Base-by-base conservation (phyloP, 345 rosid species). In the Chamaenerion angustifolium region DNA sequence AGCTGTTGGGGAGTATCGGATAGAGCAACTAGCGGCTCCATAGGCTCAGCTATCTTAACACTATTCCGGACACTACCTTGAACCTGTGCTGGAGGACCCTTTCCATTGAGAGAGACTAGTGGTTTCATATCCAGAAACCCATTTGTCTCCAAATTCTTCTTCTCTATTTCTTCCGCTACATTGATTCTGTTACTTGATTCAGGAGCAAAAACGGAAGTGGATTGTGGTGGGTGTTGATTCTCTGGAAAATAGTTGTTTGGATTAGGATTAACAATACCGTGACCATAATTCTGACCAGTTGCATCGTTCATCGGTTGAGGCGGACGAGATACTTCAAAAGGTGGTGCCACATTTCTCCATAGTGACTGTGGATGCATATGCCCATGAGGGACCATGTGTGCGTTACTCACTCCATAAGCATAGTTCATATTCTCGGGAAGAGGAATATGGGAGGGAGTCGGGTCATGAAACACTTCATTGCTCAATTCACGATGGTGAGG, bases 301-400 rank as follows among this genome's bases (percentile, higher is more conserved):
- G 79, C 52, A 55, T 77, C 82, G 60, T 80, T 87, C 46, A 67
- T 49, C 45, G 66, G 88, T 52, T 60, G 65, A 19, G 77, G 65
- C 47, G 72, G 55, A 48, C 62, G 46, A 13, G 82, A 70, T 37
- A 64, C 57, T 48, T 80, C 93, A 61, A 55, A 56, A 57, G 81
- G 45, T 49, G 82, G 68, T 56, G 75, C 76, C 65, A 46, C 64
- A 58, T 90, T 79, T 74, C 82, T 76, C 98, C 93, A 70, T 31
- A 71, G 46, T 48, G 62, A 57, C 54, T 76, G 89, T 8, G 66
- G 62, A 53, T 68, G 76, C 51, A 60, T 56, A 52, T 76, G 16
- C 40, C 80, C 82, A 51, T 65, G 89, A 46, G 85, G 57, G 16
- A 58, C 67, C 6, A 76, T 65, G 52, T 79, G 69, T 59, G 62